Evolutionary conservation across 441 rosid genomes (phyloP).

Genomic region (Bocquillonia castaneifolia): DNA sequence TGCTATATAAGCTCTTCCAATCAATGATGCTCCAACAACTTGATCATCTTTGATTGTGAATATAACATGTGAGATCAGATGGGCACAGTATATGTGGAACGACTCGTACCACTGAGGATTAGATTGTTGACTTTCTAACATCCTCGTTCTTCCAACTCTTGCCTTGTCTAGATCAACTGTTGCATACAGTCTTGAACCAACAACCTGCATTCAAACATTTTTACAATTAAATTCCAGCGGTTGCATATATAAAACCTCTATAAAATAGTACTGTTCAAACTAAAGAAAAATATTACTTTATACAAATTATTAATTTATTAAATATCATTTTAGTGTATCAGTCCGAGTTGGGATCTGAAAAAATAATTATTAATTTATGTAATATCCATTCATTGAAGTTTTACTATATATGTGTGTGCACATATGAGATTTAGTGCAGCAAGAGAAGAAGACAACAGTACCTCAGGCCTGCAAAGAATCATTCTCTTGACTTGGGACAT

Average conservation of each 20-base stretch:
- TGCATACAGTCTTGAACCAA: conserved; percentile 67
- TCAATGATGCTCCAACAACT: conserved; percentile 67
- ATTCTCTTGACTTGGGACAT: conserved; percentile 41
- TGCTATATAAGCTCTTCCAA: conserved; percentile 85
- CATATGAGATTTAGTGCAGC: not conserved
- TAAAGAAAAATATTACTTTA: too few species aligned
- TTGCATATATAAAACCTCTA: too few species aligned
- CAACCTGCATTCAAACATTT: conserved; percentile 33
- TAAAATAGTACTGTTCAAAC: too few species aligned
- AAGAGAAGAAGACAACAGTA: not conserved
- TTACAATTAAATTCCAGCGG: not conserved
- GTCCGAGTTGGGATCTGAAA: too few species aligned
- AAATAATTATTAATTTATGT: too few species aligned
- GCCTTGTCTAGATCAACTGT: conserved; percentile 84
- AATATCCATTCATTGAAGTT: too few species aligned
- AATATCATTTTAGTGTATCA: too few species aligned
- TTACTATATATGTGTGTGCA: too few species aligned
- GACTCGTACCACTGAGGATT: conserved; percentile 84
- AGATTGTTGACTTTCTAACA: conserved; percentile 38
- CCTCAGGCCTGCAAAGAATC: conserved; percentile 33
- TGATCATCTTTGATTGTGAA: conserved; percentile 81
- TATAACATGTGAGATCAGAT: conserved; percentile 56
- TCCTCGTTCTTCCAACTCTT: conserved; percentile 85
- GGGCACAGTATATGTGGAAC: conserved; percentile 86
- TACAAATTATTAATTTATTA: too few species aligned